Percentiles rank a stretch among this genome's conserved stretches.
These are phyloP conservation scores for Corymbia maculata DNA, from an alignment of 345 rosid species.

Conservation along the genomic window DNA sequence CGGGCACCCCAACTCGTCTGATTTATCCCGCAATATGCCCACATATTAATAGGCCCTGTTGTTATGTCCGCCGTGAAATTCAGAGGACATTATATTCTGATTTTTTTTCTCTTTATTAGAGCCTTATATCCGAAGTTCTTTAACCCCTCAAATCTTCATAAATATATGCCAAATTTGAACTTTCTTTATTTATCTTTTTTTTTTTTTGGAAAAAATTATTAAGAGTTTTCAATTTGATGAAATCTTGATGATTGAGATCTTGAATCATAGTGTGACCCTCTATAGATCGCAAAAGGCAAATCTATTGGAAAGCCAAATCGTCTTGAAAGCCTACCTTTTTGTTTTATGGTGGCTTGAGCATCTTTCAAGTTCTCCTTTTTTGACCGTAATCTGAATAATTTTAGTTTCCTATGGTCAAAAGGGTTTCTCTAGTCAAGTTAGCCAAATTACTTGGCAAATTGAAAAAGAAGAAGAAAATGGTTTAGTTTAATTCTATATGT, in stretches of 20 bases:
- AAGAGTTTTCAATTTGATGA: not conserved
- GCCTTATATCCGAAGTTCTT: rapidly evolving
- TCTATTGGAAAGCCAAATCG: not conserved
- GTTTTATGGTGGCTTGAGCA: not conserved
- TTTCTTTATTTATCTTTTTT: not conserved
- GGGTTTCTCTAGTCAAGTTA: not conserved
- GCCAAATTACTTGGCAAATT: not conserved
- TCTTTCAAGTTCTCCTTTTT: not conserved
- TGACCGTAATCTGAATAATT: not conserved
- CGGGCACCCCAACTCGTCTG: not conserved
- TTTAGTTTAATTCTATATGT: not conserved
- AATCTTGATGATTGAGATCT: not conserved
- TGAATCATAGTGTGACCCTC: not conserved
- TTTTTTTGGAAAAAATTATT: not conserved
- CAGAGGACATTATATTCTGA: not conserved
- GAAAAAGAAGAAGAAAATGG: not conserved
- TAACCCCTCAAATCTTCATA: not conserved
- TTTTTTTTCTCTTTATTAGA: not conserved
- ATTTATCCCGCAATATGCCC: not conserved
- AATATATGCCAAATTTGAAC: not conserved
- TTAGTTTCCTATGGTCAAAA: not conserved
- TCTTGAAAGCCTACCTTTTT: not conserved
- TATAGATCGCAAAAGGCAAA: not conserved
- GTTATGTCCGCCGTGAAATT: not conserved
- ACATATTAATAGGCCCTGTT: not conserved